These are phyloP conservation scores for Lithocarpus polystachyus DNA, from an alignment of 306 rosid genomes.

Conservation along the genomic window DNA sequence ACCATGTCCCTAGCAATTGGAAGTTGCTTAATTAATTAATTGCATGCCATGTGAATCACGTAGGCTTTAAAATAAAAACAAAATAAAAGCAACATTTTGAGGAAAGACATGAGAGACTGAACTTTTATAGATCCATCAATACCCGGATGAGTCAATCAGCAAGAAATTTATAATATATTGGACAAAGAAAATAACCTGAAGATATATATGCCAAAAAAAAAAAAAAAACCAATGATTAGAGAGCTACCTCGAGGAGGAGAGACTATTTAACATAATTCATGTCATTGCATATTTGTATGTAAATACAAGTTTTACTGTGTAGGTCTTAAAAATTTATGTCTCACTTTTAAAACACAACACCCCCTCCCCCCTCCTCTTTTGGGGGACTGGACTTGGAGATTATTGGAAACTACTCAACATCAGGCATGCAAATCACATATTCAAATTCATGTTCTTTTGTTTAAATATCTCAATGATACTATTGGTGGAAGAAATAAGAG, in stretches of 20 bases:
- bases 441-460: neutral
- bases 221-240: neutral
- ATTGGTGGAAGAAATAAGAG: neutral
- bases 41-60: neutral
- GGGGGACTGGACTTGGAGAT: neutral
- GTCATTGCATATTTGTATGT: neutral
- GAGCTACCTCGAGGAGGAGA: neutral
- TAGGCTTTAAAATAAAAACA: neutral
- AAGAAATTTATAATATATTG: neutral
- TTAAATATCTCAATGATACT: neutral
- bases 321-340: too few species aligned
- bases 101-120: neutral
- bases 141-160: neutral
- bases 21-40: neutral
- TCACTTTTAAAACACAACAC: neutral
- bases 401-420: neutral
- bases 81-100: neutral
- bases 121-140: conserved; percentile 21
- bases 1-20: neutral
- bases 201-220: neutral
- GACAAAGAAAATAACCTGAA: neutral
- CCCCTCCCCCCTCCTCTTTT: neutral
- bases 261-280: conserved; percentile 16
- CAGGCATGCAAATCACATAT: conserved; percentile 16
- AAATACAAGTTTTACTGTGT: too few species aligned